Evolutionary conservation across 2,329 filamentous ascomycete species (phyloP).

Genomic region (Harringtonia lauricola): DNA sequence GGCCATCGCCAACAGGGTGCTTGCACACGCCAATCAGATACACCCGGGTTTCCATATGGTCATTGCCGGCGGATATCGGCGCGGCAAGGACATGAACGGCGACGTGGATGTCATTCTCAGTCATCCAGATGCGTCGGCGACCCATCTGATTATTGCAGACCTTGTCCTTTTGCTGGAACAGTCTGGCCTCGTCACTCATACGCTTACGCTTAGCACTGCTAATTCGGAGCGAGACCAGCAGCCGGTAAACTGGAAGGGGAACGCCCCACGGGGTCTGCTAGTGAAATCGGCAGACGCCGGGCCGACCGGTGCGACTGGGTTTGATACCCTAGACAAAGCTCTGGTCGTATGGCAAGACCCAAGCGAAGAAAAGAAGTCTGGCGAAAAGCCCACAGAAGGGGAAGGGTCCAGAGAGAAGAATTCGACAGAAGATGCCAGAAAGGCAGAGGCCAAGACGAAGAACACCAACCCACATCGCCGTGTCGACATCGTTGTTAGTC

Average conservation of each 20-base stretch:
- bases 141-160: constrained; percentile 58
- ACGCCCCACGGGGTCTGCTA: constrained; percentile 15
- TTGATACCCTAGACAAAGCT: constrained; percentile 85
- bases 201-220: constrained; percentile 56
- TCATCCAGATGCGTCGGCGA: constrained; percentile 61
- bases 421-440: neutral
- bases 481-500: constrained; percentile 84
- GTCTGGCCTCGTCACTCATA: constrained; percentile 67
- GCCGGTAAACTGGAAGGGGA: constrained; percentile 41
- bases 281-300: neutral
- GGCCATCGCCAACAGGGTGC: constrained; percentile 51
- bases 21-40: constrained; percentile 54
- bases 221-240: constrained; percentile 63
- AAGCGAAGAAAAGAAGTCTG: neutral
- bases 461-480: constrained; percentile 70
- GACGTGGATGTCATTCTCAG: constrained; percentile 83
- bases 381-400: constrained; percentile 22
- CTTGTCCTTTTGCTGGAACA: constrained; percentile 61
- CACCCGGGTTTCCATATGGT: constrained; percentile 42
- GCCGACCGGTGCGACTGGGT: constrained; percentile 42
- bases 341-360: constrained; percentile 86
- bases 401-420: neutral
- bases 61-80: constrained; percentile 71
- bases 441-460: constrained; percentile 13
- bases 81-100: constrained; percentile 61